Evolutionary conservation across 139 green algal genomes (phyloP).

Genomic region (Chlorella sp.): DNA sequence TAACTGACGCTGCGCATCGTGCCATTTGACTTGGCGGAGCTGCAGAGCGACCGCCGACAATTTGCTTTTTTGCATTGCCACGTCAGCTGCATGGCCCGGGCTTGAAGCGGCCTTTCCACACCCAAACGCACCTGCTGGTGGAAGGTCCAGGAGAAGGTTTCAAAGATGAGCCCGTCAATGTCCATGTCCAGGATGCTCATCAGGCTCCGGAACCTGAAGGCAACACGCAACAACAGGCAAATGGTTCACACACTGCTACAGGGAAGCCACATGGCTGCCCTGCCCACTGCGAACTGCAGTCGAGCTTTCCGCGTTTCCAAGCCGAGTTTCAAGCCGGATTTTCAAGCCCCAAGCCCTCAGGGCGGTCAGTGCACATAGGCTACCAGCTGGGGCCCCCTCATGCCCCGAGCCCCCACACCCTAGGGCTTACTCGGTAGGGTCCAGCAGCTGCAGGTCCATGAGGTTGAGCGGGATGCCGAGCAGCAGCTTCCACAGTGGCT

Average conservation of each 20-base stretch:
- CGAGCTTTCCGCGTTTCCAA: too few species aligned
- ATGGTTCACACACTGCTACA: too few species aligned
- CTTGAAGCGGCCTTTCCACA: not conserved
- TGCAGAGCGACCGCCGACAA: not conserved
- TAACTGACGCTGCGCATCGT: not conserved
- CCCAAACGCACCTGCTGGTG: constrained; percentile 21
- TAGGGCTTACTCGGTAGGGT: constrained; percentile 3
- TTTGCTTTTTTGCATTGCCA: not conserved
- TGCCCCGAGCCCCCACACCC: too few species aligned
- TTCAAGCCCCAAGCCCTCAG: too few species aligned
- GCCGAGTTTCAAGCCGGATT: too few species aligned
- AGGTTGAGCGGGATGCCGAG: constrained; percentile 47
- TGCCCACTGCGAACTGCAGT: too few species aligned
- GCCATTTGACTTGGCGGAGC: not conserved
- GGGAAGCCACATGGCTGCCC: too few species aligned
- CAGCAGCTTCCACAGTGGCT: constrained; percentile 63
- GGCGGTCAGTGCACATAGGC: too few species aligned
- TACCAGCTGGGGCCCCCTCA: too few species aligned
- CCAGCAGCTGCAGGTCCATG: constrained; percentile 42
- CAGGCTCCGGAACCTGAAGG: constrained; percentile 46
- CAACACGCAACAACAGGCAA: too few species aligned
- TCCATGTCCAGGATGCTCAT: constrained; percentile 55
- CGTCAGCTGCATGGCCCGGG: not conserved
- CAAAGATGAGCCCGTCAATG: constrained; percentile 58
- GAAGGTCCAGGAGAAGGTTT: constrained; percentile 53